Base-by-base conservation (phyloP, 345 rosid species). In the Erucastrum elatum region DNA sequence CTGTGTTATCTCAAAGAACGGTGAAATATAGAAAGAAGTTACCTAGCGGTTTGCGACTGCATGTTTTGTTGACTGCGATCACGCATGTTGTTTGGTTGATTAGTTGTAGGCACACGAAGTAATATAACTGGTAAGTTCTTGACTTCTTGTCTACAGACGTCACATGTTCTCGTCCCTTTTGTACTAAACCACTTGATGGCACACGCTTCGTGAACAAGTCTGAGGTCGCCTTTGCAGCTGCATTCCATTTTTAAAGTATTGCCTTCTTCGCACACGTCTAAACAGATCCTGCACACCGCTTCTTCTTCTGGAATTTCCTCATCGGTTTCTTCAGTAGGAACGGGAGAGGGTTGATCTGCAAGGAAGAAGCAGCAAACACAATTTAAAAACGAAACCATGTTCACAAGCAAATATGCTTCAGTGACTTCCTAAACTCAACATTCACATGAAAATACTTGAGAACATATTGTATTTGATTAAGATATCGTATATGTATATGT, bases 291-390 rank as follows among this genome's bases (percentile, higher is more conserved):
- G 86, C 98, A 91, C 53, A 89, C 90, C 0, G 98, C 99, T 82
- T 95, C 97, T 85, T 95, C 98, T 84, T 95, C 98, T 0, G 94
- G 93, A 68, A 95, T 95, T 85, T 95, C 97, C 86, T 93, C 98
- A 71, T 93, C 96, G n/a, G 87, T 84, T 49, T 25, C 89, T 79
- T 88, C 92, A 4, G 63, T 6, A 8, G 91, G 84, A 74, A 64
- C 84, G 2, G 89, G 82, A 67, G 82, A 71, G 55, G 84, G 77
- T 85, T 90, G 86, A 89, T 89, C 98, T 85, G 87, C 74, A 71
- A 59, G 53, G 44, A 75, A 70, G 82, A 59, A 34, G 56, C 41
- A 60, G 58, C n/a, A 76, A 46, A 66, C 70, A 59, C 33, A 70
- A 59, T 61, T 65, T 30, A 12, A 16, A 72, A 21, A 64, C 17